Evolutionary conservation across 2,329 filamentous ascomycete genomes (phyloP).

Genomic region (Thermochaetoides dissita): DNA sequence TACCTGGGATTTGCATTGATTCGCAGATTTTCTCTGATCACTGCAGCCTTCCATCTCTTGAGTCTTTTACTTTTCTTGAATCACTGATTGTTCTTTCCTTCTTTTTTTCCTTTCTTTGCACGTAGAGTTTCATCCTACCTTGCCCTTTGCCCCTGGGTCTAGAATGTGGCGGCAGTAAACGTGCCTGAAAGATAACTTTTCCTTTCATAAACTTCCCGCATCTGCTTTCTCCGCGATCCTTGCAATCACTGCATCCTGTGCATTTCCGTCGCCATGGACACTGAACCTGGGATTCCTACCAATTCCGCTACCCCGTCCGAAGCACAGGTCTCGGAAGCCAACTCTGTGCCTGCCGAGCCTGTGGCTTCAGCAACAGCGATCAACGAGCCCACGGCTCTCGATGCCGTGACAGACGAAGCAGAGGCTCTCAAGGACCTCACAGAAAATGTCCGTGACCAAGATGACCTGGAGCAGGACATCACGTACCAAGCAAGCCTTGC

Average conservation of each 20-base stretch:
- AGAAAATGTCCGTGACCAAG: conserved; percentile 65
- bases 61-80: too few species aligned
- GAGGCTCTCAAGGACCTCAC: conserved; percentile 48
- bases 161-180: too few species aligned
- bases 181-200: neutral
- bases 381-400: neutral
- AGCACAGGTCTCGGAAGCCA: neutral
- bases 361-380: neutral
- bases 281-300: neutral
- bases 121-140: too few species aligned
- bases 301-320: neutral
- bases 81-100: too few species aligned
- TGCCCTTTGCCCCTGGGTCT: too few species aligned
- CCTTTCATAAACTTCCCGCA: neutral
- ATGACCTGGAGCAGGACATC: conserved; percentile 83
- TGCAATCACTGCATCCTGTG: too few species aligned
- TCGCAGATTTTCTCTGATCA: too few species aligned
- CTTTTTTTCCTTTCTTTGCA: too few species aligned
- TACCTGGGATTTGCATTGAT: too few species aligned
- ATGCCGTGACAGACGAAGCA: conserved; percentile 34
- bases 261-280: neutral
- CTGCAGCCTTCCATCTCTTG: too few species aligned
- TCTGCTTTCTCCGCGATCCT: too few species aligned
- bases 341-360: neutral
- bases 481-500: conserved; percentile 45